A percentile compares a stretch with the other conserved stretches of the same genome.
phyloP scores from a whole-genome alignment of 2,329 filamentous ascomycete species.

The Fusarium sp. region DNA sequence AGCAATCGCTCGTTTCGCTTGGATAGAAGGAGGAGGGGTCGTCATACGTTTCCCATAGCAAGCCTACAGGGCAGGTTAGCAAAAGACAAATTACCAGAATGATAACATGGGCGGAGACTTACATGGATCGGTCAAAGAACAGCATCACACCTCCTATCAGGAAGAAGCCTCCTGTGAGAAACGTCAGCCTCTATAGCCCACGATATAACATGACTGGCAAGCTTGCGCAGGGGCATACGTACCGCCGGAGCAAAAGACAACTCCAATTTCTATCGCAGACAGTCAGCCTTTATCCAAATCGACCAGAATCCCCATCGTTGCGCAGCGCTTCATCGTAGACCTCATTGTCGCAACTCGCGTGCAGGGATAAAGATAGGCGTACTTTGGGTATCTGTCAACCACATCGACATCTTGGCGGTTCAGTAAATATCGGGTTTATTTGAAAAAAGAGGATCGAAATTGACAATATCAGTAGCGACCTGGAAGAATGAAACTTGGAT shows the following conservation, averaged over 20 bases:
- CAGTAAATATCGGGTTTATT: constrained; percentile 11
- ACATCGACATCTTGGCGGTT: constrained; percentile 76
- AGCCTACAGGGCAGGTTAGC: constrained; percentile 81
- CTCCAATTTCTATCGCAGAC: constrained; percentile 83
- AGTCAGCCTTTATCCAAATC: constrained; percentile 49
- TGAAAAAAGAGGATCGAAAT: not conserved
- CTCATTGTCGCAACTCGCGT: constrained; percentile 11
- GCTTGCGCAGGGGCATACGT: constrained; percentile 62
- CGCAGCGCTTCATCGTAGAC: constrained; percentile 8
- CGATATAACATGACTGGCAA: constrained; percentile 40
- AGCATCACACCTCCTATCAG: constrained; percentile 93
- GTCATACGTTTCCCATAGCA: constrained; percentile 92
- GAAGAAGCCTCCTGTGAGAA: constrained; percentile 84
- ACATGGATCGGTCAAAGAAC: constrained; percentile 98
- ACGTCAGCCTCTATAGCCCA: constrained; percentile 35
- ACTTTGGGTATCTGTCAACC: constrained; percentile 97
- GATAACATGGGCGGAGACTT: constrained; percentile 54
- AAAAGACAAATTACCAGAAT: constrained; percentile 81
- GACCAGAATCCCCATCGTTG: not conserved
- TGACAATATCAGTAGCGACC: not conserved
- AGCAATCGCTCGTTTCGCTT: constrained; percentile 34
- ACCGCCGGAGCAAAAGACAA: constrained; percentile 98
- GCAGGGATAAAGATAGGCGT: constrained; percentile 56
- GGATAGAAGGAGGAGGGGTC: constrained; percentile 17
- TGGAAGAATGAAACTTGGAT: not conserved